Evolutionary conservation across 179 eudicot species (phyloP).

Genomic region (Gypsophila paniculata): DNA sequence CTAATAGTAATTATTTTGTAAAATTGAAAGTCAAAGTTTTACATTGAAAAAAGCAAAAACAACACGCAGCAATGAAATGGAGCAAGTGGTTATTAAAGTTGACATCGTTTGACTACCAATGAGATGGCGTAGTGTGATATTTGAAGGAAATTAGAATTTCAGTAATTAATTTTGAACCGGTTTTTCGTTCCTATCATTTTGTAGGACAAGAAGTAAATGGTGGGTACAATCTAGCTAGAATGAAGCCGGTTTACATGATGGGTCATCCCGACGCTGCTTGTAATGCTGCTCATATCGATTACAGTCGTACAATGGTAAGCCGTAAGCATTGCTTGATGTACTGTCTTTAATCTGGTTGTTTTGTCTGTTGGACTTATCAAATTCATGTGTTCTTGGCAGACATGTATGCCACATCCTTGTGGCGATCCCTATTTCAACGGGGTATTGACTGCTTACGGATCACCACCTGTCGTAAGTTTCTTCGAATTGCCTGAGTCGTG

Average conservation of each 20-base stretch:
- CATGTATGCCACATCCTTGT: slow-evolving; percentile 39
- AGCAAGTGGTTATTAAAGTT: too few species aligned
- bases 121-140: not conserved
- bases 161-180: not conserved
- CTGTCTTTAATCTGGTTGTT: not conserved
- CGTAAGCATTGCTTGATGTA: not conserved
- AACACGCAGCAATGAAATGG: too few species aligned
- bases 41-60: too few species aligned
- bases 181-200: not conserved
- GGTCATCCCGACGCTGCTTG: slow-evolving; percentile 26
- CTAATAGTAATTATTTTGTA: too few species aligned
- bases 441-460: slow-evolving; percentile 48
- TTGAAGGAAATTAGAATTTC: not conserved
- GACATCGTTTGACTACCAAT: too few species aligned
- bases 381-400: slow-evolving; percentile 16
- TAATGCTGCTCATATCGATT: slow-evolving; percentile 27
- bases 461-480: slow-evolving; percentile 47
- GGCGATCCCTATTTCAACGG: slow-evolving; percentile 54
- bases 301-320: slow-evolving; percentile 28
- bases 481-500: not conserved
- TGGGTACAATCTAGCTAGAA: slow-evolving; percentile 29
- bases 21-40: too few species aligned
- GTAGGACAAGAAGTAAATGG: slow-evolving; percentile 45
- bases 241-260: slow-evolving; percentile 32
- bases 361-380: not conserved